A percentile compares a stretch with the other conserved stretches of the same genome.
These are phyloP conservation scores for Corchorus olitorius DNA, from an alignment of 345 rosid species.

Conservation along the genomic window DNA sequence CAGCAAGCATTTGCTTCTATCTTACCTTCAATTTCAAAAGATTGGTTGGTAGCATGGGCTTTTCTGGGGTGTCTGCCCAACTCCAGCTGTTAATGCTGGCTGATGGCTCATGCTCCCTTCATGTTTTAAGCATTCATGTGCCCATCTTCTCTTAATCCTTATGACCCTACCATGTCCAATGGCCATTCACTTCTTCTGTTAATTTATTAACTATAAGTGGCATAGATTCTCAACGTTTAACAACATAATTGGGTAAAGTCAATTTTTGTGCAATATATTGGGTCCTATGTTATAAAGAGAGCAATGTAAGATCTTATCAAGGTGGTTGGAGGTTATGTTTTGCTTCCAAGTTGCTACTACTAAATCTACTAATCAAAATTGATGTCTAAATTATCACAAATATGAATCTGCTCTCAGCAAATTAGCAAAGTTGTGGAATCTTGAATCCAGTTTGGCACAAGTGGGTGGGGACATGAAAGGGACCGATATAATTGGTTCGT, in stretches of 20 bases:
- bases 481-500: background rate
- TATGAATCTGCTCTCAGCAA: background rate
- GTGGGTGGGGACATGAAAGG: background rate
- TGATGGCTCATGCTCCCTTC: conserved; percentile 14
- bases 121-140: conserved; percentile 10
- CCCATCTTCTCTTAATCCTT: background rate
- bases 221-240: no score
- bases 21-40: background rate
- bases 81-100: background rate
- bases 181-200: no score
- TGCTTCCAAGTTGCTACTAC: background rate
- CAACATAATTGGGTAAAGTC: no score
- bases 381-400: background rate
- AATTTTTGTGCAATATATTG: background rate
- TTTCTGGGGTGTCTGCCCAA: background rate
- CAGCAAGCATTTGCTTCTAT: background rate
- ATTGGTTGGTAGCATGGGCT: background rate
- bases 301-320: background rate
- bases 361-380: background rate
- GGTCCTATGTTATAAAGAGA: conserved; percentile 13
- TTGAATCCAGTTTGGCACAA: background rate
- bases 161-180: background rate
- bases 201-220: no score
- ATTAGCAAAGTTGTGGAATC: background rate
- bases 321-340: background rate